These are phyloP conservation scores for Elsinoe perseae DNA, from an alignment of 2,329 filamentous ascomycete species.

Conservation along the genomic window DNA sequence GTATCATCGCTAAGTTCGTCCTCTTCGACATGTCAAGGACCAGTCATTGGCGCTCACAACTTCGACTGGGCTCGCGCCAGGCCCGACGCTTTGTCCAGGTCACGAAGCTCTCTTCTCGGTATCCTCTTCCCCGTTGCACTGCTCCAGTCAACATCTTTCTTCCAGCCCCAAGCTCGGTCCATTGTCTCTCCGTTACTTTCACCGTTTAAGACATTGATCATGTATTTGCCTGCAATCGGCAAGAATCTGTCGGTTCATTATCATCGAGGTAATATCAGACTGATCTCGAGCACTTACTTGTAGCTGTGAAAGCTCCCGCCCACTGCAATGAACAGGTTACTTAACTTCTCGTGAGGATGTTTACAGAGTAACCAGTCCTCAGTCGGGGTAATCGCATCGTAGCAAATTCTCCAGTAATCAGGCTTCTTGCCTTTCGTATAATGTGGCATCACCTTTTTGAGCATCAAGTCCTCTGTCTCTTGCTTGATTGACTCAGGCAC, in stretches of 20 bases:
- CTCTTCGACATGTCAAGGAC: background rate
- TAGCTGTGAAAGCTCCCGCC: constrained; percentile 58
- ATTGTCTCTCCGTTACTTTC: constrained; percentile 32
- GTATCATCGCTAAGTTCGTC: background rate
- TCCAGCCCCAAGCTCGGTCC: constrained; percentile 32
- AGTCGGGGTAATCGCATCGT: constrained; percentile 54
- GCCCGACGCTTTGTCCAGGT: constrained; percentile 13
- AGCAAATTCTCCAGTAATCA: constrained; percentile 44
- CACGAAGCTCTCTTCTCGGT: constrained; percentile 17
- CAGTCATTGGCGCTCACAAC: background rate
- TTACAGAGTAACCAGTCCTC: constrained; percentile 54
- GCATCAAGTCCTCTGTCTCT: constrained; percentile 31
- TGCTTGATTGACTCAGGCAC: constrained; percentile 37
- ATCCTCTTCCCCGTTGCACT: constrained; percentile 16
- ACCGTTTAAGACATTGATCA: constrained; percentile 37
- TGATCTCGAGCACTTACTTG: constrained; percentile 38
- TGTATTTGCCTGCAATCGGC: constrained; percentile 54
- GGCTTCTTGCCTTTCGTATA: constrained; percentile 30
- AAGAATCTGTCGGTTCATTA: constrained; percentile 34
- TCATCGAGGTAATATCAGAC: background rate
- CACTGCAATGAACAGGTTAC: constrained; percentile 52
- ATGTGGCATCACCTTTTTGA: constrained; percentile 26
- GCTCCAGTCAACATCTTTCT: constrained; percentile 22
- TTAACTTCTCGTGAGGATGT: constrained; percentile 42
- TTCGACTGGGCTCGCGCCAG: background rate